phyloP scores from a whole-genome alignment of 1,284 basidiomycete species.

The Mrakiaceae sp. region DNA sequence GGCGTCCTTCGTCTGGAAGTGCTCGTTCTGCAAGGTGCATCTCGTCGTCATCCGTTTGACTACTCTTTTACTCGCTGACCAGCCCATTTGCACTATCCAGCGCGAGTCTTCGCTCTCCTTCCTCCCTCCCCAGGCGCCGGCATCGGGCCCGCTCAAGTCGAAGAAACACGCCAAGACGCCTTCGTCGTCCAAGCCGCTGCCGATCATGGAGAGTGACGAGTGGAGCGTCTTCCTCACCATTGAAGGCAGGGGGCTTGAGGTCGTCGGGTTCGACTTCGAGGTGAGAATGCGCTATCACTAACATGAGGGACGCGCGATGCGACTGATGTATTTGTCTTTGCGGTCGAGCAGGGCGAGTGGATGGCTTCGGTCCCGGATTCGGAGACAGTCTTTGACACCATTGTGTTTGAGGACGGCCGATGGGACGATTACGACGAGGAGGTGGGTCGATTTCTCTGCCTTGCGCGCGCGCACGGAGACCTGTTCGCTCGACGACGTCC shows the following conservation, averaged over 20 bases:
- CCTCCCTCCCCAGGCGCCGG: constrained; percentile 9
- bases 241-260: constrained; percentile 15
- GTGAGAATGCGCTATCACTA: neutral
- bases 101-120: constrained; percentile 16
- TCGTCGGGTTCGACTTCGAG: constrained; percentile 15
- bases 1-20: constrained; percentile 16
- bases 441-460: neutral
- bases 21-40: constrained; percentile 18
- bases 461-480: neutral
- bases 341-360: constrained; percentile 8
- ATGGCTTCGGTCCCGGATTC: constrained; percentile 9
- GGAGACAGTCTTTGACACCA: constrained; percentile 3
- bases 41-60: neutral
- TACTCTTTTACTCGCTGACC: neutral
- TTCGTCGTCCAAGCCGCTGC: constrained; percentile 5
- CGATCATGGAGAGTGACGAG: constrained; percentile 9
- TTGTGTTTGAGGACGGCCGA: constrained; percentile 15
- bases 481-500: neutral
- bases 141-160: constrained; percentile 1
- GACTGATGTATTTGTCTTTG: neutral
- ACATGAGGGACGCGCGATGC: no score
- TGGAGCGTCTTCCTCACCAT: constrained; percentile 15
- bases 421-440: constrained; percentile 18
- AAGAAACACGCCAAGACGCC: constrained; percentile 13
- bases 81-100: neutral